Base-by-base conservation (phyloP, 192 early-diverging fungal species). In the Coemansia sp. region DNA sequence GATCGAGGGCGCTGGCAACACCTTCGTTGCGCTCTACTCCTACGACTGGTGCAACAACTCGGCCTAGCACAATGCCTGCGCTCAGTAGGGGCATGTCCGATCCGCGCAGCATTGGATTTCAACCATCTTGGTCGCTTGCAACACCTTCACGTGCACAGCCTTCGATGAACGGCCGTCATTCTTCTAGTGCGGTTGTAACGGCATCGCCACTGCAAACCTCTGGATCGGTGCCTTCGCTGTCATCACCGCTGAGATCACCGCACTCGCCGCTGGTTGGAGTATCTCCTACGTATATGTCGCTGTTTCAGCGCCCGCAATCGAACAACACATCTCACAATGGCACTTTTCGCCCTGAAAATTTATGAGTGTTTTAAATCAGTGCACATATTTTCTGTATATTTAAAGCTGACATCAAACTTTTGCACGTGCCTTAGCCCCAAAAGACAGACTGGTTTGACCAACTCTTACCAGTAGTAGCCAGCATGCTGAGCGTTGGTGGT, bases 201-300 rank as follows among this genome's bases (percentile, higher is more conserved):
- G 3, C 35, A n/a, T n/a, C 55, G 19, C 35, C 31, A 35, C 55
- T 27, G 51, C 51, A 53, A 25, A 23, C 11, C 51, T 14, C 51
- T 25, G 23, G 51, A 10, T 27, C 51, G 51, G 10, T 10, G 6
- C 22, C 22, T 22, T 9, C 51, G 25, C 10, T 53, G 25, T 6
- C 23, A 19, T 23, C 51, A 12, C 56, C 56, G 17, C 35, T 39
- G 56, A 31, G 27, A n/a, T 39, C 37, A 43, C 26, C 39, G 11
- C 62, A 58, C 35, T 47, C 62, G 53, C 63, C 58, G 1, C 7
- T 64, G 26, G 61, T 73, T 38, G 76, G 76, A 2, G 63, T 79
- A 67, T 79, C 76, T 27, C 57, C 76, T 12, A 67, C 76, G 23
- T 79, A 73, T 57, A 59, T 45, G 16, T 35, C 71, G 51, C 52